These are phyloP conservation scores for Peterozyma toletana DNA, from an alignment of 805 yeast species.

Conservation along the genomic window DNA sequence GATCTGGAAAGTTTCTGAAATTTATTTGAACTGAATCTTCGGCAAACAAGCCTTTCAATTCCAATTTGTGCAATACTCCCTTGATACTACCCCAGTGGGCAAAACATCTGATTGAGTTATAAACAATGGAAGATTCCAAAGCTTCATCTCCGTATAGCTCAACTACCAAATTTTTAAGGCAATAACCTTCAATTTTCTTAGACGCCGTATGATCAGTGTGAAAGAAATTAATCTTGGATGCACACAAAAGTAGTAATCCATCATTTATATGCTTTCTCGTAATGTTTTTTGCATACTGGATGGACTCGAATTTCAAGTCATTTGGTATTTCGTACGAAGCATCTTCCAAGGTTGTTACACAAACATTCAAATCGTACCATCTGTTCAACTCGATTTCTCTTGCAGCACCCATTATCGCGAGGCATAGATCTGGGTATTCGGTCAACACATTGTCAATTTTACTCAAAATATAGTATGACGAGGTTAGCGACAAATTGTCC, in stretches of 20 bases:
- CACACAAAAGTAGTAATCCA: constrained; percentile 35
- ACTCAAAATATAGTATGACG: constrained; percentile 35
- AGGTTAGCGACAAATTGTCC: constrained; percentile 28
- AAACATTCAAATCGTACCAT: constrained; percentile 43
- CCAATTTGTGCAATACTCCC: constrained; percentile 36
- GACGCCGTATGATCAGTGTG: constrained; percentile 46
- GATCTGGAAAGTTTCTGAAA: constrained; percentile 35
- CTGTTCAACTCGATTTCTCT: constrained; percentile 36
- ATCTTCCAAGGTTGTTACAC: constrained; percentile 28
- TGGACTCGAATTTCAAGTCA: constrained; percentile 22
- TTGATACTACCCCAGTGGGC: constrained; percentile 49
- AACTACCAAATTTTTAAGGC: constrained; percentile 29
- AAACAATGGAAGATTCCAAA: constrained; percentile 31
- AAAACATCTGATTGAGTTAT: constrained; percentile 41
- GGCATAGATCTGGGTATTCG: constrained; percentile 31
- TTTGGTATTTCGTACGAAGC: constrained; percentile 24
- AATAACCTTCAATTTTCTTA: constrained; percentile 39
- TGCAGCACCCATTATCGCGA: constrained; percentile 42
- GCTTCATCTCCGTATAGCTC: constrained; percentile 33
- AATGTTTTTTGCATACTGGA: constrained; percentile 17
- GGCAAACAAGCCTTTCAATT: constrained; percentile 28
- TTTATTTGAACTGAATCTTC: constrained; percentile 19
- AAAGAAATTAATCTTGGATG: constrained; percentile 42
- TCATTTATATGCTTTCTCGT: constrained; percentile 24
- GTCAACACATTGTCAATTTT: constrained; percentile 23